Evolutionary conservation across 108 stramenopile genomes (phyloP), one percentile per base, ranked within the genome.

Genomic region (Cyclotella choctawhatcheeana): DNA sequence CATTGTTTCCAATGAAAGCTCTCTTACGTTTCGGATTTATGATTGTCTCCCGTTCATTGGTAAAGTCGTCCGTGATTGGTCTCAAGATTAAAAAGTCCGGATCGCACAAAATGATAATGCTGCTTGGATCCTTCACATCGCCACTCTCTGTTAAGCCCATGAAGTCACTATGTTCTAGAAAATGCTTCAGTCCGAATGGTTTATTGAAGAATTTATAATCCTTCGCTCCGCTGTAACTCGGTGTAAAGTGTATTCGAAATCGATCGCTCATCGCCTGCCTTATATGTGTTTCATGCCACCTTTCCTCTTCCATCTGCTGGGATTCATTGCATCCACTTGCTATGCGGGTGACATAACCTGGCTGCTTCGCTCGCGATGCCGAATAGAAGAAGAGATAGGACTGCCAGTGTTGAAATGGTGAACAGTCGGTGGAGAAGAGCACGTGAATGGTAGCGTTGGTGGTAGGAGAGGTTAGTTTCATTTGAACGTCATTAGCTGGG

Each of bases 21-120:
- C 56, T 44, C 25, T 54, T 25, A 0, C 71, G 71, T 0, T 54
- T 32, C 4, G 43, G 35, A n/a, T 68, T 51, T 21, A 86, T 58
- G 17, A 87, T 33, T n/a, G 76, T 82, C 29, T 85, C 83, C 35
- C 56, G 33, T 31, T 58, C 69, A 54, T 83, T 59, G 30, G 79
- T 68, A 75, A 91, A 89, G 59, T 92, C 92, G 44, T 77, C 82
- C 17, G 82, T 83, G 16, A 99, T 69, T 12, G 95, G 94, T 44
- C 93, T 61, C 52, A 98, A 56, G 24, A 99, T 67, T 7, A 97
- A 65, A 86, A 97, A 93, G 72, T 99, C 98, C 10, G 98, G 98
- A 82, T 99, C 98, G 32, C 94, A 58, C n/a, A 99, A 76, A 29
- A 96, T 92, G 4, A 98, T 55, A 10, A 99, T 74, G 18, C 74